Evolutionary conservation across 179 eudicot species (phyloP).

Genomic region (Amaranthus tricolor): DNA sequence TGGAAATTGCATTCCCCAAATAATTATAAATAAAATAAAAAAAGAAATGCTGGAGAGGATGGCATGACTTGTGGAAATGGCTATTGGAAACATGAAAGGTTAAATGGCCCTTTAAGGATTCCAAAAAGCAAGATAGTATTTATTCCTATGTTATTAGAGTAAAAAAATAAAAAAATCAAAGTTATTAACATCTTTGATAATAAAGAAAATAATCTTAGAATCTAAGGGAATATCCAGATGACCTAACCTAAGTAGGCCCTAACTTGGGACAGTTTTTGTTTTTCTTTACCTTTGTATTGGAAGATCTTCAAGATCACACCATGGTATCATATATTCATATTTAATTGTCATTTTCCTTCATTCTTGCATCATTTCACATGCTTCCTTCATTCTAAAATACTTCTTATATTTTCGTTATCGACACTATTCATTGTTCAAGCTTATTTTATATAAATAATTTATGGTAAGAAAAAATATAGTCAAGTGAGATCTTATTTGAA

Average conservation of each 20-base stretch:
- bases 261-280: constrained; percentile 13
- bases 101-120: constrained; percentile 17
- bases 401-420: too few species aligned
- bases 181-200: not conserved
- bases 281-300: not conserved
- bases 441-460: too few species aligned
- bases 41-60: not conserved
- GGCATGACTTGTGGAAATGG: not conserved
- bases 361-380: too few species aligned
- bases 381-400: not conserved
- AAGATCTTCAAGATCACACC: constrained; percentile 6
- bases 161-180: constrained; percentile 14
- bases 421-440: too few species aligned
- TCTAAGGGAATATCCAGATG: constrained; percentile 36
- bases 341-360: too few species aligned
- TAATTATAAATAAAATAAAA: not conserved
- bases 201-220: constrained; percentile 21
- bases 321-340: constrained; percentile 12
- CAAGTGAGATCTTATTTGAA: too few species aligned
- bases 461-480: too few species aligned
- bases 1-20: not conserved
- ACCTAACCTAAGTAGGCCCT: constrained; percentile 24
- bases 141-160: constrained; percentile 22
- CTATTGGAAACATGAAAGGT: constrained; percentile 23
- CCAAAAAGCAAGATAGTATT: constrained; percentile 27